Base-by-base conservation (phyloP, 73 alveolate species). In the Paramecium caudatum region DNA sequence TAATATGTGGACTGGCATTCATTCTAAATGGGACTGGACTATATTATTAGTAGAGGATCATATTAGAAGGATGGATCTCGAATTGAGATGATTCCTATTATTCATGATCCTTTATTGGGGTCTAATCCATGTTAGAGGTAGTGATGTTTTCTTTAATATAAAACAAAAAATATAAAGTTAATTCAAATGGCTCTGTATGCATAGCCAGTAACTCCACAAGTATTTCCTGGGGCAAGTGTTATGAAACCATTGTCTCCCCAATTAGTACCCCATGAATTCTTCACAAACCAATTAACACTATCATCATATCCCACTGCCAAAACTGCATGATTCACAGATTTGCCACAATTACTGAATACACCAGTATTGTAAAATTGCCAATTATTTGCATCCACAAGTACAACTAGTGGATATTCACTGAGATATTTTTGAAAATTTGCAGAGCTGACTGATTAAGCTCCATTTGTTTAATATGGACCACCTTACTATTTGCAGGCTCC, bases 191-290 rank as follows among this genome's bases (percentile, higher is more conserved):
- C 83, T 65, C 83, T 65, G 6, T 33, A 65, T 65, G 83, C 83
- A 65, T 65, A 65, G 16, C 48, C 16, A 41, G 69, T 74, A 36
- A 74, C 55, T 4, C 69, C 50, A 41, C 82, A 30, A 37, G 93
- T 61, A 25, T 62, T 61, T 34, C 74, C 85, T 9, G 93, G 47
- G 47, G 88, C 68, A 2, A 86, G 80, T 5, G 50, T 55, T 34
- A 94, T 74, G 82, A 48, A 94, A 12, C 97, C 97, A 4, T 87
- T 21, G 13, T 70, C 95, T n/a, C 97, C 97, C 94, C 95, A 94
- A 21, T 34, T 3, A 10, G 91, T 17, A 9, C 95, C 93, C 97
- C 97, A 94, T 1, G 97, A 94, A 50, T 94, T 94, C 87, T 92
- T 94, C 6, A 94, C 93, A 49, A 65, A 46, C 95, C 95, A 94